phyloP scores from a whole-genome alignment of 1,284 basidiomycete species.

The Xanthoconium separans region DNA sequence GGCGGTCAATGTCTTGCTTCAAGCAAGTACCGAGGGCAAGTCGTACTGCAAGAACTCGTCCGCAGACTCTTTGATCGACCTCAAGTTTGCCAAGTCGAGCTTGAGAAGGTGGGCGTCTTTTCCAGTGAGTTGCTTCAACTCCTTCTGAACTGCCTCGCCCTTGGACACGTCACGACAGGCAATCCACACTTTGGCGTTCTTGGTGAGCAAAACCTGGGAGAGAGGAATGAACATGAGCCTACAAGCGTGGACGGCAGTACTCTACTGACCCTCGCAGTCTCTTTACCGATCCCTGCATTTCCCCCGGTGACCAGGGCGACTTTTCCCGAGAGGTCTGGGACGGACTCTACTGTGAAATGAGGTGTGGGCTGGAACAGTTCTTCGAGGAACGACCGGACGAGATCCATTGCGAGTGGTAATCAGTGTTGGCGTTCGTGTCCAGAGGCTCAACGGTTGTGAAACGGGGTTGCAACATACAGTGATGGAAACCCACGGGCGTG shows the following conservation, averaged over 20 bases:
- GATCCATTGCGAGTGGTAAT: too few relatives aligned
- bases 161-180: conserved; percentile 50
- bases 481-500: too few relatives aligned
- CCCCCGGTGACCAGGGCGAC: conserved; percentile 44
- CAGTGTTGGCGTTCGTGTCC: too few relatives aligned
- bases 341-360: conserved; percentile 43
- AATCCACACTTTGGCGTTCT: conserved; percentile 66
- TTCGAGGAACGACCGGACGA: too few relatives aligned
- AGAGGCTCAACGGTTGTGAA: too few relatives aligned
- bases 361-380: conserved; percentile 38
- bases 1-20: background rate
- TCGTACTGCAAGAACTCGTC: conserved; percentile 40
- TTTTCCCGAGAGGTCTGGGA: conserved; percentile 50
- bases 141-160: conserved; percentile 48
- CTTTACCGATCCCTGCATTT: conserved; percentile 18
- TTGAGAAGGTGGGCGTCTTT: conserved; percentile 50
- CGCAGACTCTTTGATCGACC: conserved; percentile 47
- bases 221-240: background rate
- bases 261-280: conserved; percentile 9
- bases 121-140: conserved; percentile 45
- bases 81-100: conserved; percentile 58
- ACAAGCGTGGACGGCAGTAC: too few relatives aligned
- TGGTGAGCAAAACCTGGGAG: conserved; percentile 44
- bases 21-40: too few relatives aligned
- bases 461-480: too few relatives aligned